A percentile compares a stretch with the other conserved stretches of the same genome.
These are phyloP conservation scores for Linnemannia exigua DNA, from an alignment of 192 early-diverging fungal genomes.

Conservation along the genomic window DNA sequence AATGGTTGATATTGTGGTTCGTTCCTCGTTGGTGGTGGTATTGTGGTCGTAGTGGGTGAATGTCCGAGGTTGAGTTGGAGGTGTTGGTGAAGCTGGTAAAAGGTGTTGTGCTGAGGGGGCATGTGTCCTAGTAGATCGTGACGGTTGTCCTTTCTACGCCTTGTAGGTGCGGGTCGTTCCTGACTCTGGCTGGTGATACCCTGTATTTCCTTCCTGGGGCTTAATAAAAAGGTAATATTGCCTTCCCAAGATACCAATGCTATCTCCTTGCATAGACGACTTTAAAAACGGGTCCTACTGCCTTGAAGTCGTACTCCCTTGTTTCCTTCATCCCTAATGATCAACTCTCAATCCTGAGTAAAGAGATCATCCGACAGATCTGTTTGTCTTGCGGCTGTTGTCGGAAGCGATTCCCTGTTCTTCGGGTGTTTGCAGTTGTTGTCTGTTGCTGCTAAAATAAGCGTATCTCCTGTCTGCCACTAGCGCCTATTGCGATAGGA, in stretches of 20 bases:
- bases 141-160: too few relatives aligned
- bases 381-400: background rate
- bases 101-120: too few relatives aligned
- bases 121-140: too few relatives aligned
- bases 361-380: background rate
- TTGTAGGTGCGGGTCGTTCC: background rate
- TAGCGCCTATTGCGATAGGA: background rate
- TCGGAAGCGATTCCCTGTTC: background rate
- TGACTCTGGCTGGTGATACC: background rate
- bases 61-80: too few relatives aligned
- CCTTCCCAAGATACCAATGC: background rate
- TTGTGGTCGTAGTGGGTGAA: too few relatives aligned
- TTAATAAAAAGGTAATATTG: background rate
- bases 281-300: background rate
- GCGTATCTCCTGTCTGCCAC: background rate
- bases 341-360: background rate
- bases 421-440: background rate
- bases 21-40: too few relatives aligned
- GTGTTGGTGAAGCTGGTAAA: too few relatives aligned
- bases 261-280: background rate
- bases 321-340: background rate
- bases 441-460: background rate
- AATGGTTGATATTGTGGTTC: too few relatives aligned
- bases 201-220: too few relatives aligned
- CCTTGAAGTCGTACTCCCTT: background rate